Conservation (phyloP, 192 early-diverging fungal species). For the Umbelopsis ramanniana region DNA sequence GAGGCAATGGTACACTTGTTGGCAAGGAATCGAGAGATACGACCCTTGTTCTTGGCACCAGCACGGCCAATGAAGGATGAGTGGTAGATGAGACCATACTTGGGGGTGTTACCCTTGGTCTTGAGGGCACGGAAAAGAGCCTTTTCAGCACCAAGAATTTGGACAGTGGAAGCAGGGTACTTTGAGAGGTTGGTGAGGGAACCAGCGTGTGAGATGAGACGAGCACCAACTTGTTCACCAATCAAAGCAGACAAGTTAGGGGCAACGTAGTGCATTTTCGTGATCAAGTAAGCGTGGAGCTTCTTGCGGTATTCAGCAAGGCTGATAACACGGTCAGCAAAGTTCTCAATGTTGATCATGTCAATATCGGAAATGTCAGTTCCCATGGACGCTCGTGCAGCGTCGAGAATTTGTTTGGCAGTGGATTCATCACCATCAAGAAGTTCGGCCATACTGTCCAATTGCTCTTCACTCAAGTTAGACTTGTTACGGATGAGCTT, state of each 20-base stretch:
- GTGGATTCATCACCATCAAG: constrained; percentile 74
- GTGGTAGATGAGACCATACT: constrained; percentile 98
- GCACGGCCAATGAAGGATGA: constrained; percentile 95
- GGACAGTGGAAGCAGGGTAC: constrained; percentile 96
- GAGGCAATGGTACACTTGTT: constrained; percentile 98
- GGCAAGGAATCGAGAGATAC: constrained; percentile 97
- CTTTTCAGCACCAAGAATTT: constrained; percentile 98
- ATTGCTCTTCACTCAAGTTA: constrained; percentile 74
- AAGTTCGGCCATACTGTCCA: constrained; percentile 83
- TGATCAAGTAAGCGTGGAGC: constrained; percentile 89
- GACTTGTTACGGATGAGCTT: constrained; percentile 94
- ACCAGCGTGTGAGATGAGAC: constrained; percentile 95
- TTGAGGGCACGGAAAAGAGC: constrained; percentile 98
- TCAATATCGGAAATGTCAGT: constrained; percentile 96
- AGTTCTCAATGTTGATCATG: constrained; percentile 93
- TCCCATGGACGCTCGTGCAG: constrained; percentile 96
- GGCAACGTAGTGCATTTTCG: constrained; percentile 96
- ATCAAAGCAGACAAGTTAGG: constrained; percentile 96
- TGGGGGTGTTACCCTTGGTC: constrained; percentile 95
- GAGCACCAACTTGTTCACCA: constrained; percentile 96
- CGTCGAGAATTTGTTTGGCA: constrained; percentile 90
- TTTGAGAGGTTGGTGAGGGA: constrained; percentile 97
- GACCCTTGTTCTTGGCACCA: constrained; percentile 96
- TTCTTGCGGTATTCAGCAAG: constrained; percentile 94
- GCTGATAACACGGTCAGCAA: constrained; percentile 89